Evolutionary conservation across 2,329 filamentous ascomycete genomes (phyloP), one percentile per base, ranked within the genome.

Genomic region (Colletotrichum lupini): DNA sequence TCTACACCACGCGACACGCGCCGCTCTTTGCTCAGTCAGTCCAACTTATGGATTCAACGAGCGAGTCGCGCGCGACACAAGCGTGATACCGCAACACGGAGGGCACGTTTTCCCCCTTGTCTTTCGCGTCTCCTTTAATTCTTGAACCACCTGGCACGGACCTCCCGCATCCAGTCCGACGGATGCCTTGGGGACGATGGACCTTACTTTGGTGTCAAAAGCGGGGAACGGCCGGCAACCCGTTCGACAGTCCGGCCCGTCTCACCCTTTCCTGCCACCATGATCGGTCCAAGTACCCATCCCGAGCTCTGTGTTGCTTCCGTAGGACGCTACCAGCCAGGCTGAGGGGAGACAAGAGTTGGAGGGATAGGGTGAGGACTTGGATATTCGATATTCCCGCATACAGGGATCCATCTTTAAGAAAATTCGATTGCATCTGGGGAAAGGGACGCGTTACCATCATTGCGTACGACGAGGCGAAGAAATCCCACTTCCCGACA

Each of bases 181-280:
- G 55, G 67, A 60, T 69, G 56, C 35, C 46, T 57, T 57, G 26
- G 66, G 56, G 52, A 42, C 37, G 32, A 35, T 35, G 32, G 32
- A 35, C 32, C 32, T 42, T 32, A 56, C 66, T 56, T 56, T 60
- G 22, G 56, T 22, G 32, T 30, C 66, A 64, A 65, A 70, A 60
- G 60, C 67, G 71, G 71, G 55, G 60, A 49, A 49, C 67, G 28
- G 30, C 60, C 71, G 60, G 71, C 28, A 73, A 73, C 66, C 42
- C 71, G 71, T 49, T 61, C 61, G 46, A 69, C 53, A 42, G 12
- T 16, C 57, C 60, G 56, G 56, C 67, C 61, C 60, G 55, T 65
- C 66, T 64, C 60, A 61, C 55, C 37, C 8, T 37, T 42, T 37
- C 61, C n/a, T 35, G 57, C 67, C 55, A 70, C 70, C 60, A 49